Conservation (phyloP, 2,329 filamentous ascomycete genomes). For the Aspergillus persii region DNA sequence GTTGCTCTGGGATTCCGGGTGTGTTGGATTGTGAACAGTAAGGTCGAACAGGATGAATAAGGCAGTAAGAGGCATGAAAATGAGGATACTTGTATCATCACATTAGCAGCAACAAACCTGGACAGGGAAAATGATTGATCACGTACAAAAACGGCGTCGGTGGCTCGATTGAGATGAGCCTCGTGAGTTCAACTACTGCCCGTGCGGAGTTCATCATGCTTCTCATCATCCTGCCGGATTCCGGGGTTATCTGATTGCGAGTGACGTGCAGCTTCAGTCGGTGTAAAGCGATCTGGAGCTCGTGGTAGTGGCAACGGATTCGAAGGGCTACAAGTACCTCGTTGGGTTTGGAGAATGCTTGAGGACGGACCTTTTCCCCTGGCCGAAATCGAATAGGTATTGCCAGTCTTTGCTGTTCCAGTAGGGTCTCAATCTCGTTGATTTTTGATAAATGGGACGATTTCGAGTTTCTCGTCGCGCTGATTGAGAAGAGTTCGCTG, state of each 20-base stretch:
- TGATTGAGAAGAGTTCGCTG: constrained; percentile 35
- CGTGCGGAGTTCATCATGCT: constrained; percentile 27
- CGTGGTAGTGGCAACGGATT: constrained; percentile 22
- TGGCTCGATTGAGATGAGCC: constrained; percentile 30
- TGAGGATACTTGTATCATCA: constrained; percentile 25
- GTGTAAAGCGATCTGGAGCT: constrained; percentile 30
- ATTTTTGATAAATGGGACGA: constrained; percentile 27
- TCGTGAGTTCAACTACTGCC: constrained; percentile 31
- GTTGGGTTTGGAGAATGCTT: constrained; percentile 27
- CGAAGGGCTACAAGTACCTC: no score
- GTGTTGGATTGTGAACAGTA: no score
- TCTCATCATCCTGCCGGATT: not conserved
- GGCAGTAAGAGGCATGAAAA: constrained; percentile 35
- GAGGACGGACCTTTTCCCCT: constrained; percentile 26
- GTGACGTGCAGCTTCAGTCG: constrained; percentile 28
- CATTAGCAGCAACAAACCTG: no score
- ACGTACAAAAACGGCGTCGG: constrained; percentile 37
- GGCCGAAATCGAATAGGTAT: constrained; percentile 11
- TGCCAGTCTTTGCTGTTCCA: no score
- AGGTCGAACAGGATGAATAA: constrained; percentile 42
- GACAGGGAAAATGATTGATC: not conserved
- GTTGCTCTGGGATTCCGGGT: no score
- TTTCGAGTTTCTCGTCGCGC: constrained; percentile 22
- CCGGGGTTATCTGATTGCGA: no score
- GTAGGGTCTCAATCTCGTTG: constrained; percentile 28